Evolutionary conservation across 2,329 filamentous ascomycete genomes (phyloP), one percentile per base, ranked within the genome.

Genomic region (Pyrenochaeta sp.): DNA sequence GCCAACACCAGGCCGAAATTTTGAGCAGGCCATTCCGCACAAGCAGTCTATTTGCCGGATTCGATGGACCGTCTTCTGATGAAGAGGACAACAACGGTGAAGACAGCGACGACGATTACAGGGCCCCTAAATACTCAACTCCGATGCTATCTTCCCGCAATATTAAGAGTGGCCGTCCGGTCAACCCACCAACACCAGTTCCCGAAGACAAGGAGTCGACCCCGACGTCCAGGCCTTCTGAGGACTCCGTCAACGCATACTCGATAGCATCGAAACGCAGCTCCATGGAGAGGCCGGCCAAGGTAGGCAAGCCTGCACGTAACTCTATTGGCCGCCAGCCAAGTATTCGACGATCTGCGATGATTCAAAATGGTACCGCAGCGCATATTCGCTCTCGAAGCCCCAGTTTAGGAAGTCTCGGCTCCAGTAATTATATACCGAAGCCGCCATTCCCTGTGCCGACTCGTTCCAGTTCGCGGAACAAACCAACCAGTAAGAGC

Each of bases 401-500:
- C 62, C 85, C 87, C 34, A 90, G 80, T 66, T 72, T 84, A 39
- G 79, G 76, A 35, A 90, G 84, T 48, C 75, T 41, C 74, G 77
- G 55, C 9, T 68, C 68, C 8, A 71, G 69, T 23, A 72, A 69
- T 38, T 69, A 70, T 46, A 53, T 62, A 17, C 61, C 69, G 11
- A 68, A 73, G 38, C 92, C 94, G 19, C 94, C 94, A 0, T 96
- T 96, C 75, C 92, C 94, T 0, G 96, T 99, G 6, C 94, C 94
- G 0, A 87, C 86, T 3, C 81, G 94, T 43, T 89, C 90, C 20
- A 97, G 93, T 71, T 99, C 92, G 5, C 84, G 91, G 47, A 86
- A 87, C 60, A 81, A 86, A 15, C 82, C 84, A 1, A 72, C 85
- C 47, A 86, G 81, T 55, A 76, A 81, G 36, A 91, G 88, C 65